A percentile compares a stretch with the other conserved stretches of the same genome.
phyloP scores from a whole-genome alignment of 805 yeast species.

The Candida stauntonica region DNA sequence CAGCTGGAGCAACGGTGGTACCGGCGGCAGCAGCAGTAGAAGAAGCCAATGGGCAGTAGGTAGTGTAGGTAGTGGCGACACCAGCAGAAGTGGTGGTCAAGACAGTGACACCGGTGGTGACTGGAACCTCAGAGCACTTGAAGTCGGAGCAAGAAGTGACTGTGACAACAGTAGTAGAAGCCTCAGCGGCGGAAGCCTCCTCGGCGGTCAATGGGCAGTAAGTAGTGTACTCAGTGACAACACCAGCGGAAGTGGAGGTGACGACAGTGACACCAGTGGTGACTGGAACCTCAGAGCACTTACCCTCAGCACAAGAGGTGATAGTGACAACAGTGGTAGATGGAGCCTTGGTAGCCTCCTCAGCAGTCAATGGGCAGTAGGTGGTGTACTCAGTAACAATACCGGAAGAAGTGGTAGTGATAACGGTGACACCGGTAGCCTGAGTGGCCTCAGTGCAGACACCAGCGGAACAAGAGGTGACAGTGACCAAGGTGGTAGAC shows the following conservation, averaged over 20 bases:
- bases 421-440: background rate
- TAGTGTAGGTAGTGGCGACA: background rate
- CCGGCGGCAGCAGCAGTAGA: background rate
- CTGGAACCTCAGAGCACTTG: background rate
- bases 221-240: constrained; percentile 16
- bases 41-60: background rate
- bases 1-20: background rate
- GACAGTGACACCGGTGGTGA: background rate
- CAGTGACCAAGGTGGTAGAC: background rate
- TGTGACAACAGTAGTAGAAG: background rate
- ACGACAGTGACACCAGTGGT: background rate
- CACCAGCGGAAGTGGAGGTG: constrained; percentile 3
- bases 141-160: background rate
- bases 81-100: background rate
- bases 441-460: background rate
- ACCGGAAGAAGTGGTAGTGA: background rate
- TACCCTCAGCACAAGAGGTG: background rate
- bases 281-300: background rate
- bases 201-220: constrained; percentile 20
- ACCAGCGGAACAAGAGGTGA: background rate
- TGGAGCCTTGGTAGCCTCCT: no score
- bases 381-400: background rate
- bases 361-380: background rate
- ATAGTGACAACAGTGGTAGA: background rate
- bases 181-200: background rate